These are phyloP conservation scores for Plasmodium knowlesi DNA, from an alignment of 169 alveolate species.

Conservation along the genomic window DNA sequence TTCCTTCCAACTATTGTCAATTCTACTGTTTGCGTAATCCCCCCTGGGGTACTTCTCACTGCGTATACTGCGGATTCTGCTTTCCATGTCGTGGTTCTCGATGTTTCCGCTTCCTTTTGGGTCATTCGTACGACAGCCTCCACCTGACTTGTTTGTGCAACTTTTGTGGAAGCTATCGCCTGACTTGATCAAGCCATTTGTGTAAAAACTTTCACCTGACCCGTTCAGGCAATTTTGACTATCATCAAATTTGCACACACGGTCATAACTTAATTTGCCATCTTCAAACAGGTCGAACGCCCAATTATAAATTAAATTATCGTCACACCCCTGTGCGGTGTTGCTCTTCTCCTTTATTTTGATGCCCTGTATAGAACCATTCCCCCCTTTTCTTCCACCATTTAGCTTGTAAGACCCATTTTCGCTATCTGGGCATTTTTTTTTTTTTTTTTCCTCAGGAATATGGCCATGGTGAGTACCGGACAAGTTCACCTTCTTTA, in stretches of 20 bases:
- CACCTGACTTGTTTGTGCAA: neutral
- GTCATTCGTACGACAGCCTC: neutral
- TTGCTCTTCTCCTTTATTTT: conserved; percentile 12
- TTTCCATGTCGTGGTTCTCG: neutral
- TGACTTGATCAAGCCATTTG: conserved; percentile 11
- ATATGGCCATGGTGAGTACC: neutral
- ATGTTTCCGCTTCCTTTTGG: neutral
- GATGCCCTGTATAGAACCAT: neutral
- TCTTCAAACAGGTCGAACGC: neutral
- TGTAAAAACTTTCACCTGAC: neutral
- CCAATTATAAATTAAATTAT: neutral
- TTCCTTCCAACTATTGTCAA: conserved; percentile 2
- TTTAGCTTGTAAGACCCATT: neutral
- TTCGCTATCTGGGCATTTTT: neutral
- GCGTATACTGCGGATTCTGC: neutral
- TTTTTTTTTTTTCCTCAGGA: neutral
- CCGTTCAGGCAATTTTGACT: conserved; percentile 24
- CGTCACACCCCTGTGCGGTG: neutral
- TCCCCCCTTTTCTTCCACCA: neutral
- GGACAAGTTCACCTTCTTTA: conserved; percentile 3
- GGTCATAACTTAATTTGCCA: neutral
- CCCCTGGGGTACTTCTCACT: neutral
- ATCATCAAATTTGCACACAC: conserved; percentile 25
- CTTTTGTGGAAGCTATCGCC: conserved; percentile 2
- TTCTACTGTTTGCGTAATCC: neutral